Base-by-base conservation (phyloP, 2,329 filamentous ascomycete species). In the Sphaceloma murrayae region DNA sequence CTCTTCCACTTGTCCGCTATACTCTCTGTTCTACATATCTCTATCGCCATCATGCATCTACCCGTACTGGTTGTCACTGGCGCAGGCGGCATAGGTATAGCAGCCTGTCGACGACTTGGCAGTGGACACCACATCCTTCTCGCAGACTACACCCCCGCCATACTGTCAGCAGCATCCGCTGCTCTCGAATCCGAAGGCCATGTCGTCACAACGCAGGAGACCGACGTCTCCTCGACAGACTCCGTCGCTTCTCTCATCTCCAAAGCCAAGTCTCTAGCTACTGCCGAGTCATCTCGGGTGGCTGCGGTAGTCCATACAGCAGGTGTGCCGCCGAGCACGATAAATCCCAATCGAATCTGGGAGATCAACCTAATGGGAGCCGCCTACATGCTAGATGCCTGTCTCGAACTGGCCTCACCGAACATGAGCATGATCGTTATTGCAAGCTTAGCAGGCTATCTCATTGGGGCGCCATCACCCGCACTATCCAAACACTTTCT, bases 101-200 rank as follows among this genome's bases (percentile, higher is more conserved):
- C 36, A 18, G 16, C 29, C 21, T 18, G 18, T 14, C 36, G 36
- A n/a, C 36, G 36, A 9, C 21, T 40, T 4, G 36, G 36, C 5
- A 11, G n/a, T 14, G 11, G 18, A 21, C 36, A 40, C 36, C 36
- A 40, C 36, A 40, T 17, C 36, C 36, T 40, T 8, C 36, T 40
- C 11, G 36, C 36, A 14, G 24, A 40, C 36, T 40, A 17, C 36
- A 27, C 36, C 36, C 6, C 22, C 22, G 5, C 22, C 11, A 16
- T 24, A 13, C 36, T 40, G 18, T 18, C 21, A 10, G 14, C 14
- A 5, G 36, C 36, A 16, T 21, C 21, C 22, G 16, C 36, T 2
- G 10, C 36, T 7, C 36, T 40, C 36, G 5, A 22, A 18, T 24
- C 4, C 24, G 36, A 40, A 40, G 36, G 36, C 2, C 36, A 40